A percentile compares a stretch with the other conserved stretches of the same genome.
phyloP scores from a whole-genome alignment of 2,329 filamentous ascomycete species.

The Fusarium longipes region DNA sequence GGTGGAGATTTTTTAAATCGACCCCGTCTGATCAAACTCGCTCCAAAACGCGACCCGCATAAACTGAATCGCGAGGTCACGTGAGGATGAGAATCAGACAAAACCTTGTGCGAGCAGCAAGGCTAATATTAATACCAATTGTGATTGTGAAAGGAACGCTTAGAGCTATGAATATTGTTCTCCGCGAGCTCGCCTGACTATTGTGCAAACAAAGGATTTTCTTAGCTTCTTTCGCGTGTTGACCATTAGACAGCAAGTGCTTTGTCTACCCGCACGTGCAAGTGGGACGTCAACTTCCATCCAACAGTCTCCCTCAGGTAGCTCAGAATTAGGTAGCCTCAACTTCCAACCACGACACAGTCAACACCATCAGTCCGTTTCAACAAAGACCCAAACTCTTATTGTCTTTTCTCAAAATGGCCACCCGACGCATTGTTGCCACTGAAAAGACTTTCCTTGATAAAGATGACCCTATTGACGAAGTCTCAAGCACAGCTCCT shows the following conservation, averaged over 20 bases:
- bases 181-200: background rate
- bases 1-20: conserved; percentile 29
- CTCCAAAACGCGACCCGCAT: conserved; percentile 33
- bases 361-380: background rate
- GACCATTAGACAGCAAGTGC: conserved; percentile 24
- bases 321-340: conserved; percentile 13
- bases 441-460: conserved; percentile 75
- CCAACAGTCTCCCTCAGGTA: background rate
- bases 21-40: conserved; percentile 2
- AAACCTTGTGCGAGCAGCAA: background rate
- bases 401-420: conserved; percentile 63
- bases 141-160: background rate
- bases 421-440: conserved; percentile 73
- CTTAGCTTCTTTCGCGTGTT: background rate
- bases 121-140: background rate
- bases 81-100: conserved; percentile 15
- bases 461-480: conserved; percentile 63
- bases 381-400: background rate
- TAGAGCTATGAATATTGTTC: no score
- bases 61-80: conserved; percentile 44
- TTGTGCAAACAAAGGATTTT: conserved; percentile 25
- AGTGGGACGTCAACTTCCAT: conserved; percentile 34
- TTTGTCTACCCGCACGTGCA: conserved; percentile 41
- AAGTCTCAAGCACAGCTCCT: conserved; percentile 79
- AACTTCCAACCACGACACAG: conserved; percentile 22